Percentiles rank a stretch among this genome's conserved stretches.
phyloP scores from a whole-genome alignment of 495 filamentous ascomycete species.

The Neurospora sp. region DNA sequence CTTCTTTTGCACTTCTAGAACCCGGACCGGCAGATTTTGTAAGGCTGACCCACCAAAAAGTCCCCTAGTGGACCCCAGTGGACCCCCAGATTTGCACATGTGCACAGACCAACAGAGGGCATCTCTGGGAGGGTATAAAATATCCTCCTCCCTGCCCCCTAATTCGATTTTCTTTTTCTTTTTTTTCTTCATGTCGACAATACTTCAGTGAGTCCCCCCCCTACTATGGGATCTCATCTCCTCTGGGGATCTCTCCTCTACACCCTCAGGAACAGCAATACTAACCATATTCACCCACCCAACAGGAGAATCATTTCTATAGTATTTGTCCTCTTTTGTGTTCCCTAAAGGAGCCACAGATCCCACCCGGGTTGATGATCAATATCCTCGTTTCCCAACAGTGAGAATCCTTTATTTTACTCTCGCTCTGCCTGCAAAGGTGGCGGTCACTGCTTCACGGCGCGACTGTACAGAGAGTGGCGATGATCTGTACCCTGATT shows the following conservation, averaged over 20 bases:
- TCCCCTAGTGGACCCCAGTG: slow-evolving; percentile 1
- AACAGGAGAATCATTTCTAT: slow-evolving; percentile 76
- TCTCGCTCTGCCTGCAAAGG: slow-evolving; percentile 43
- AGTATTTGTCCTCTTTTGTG: slow-evolving; percentile 73
- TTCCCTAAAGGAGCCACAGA: slow-evolving; percentile 63
- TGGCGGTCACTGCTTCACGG: slow-evolving; percentile 25
- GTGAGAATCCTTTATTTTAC: slow-evolving; percentile 41
- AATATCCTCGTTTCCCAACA: slow-evolving; percentile 50
- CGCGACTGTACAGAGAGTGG: slow-evolving; percentile 47
- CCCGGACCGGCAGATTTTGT: background rate
- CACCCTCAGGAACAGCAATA: slow-evolving; percentile 3
- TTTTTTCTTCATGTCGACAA: slow-evolving; percentile 50
- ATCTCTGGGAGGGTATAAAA: slow-evolving; percentile 28
- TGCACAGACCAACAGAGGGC: slow-evolving; percentile 18
- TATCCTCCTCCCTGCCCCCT: background rate
- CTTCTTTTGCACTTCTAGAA: slow-evolving; percentile 11
- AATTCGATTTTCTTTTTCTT: slow-evolving; percentile 23
- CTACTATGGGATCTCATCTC: slow-evolving; percentile 12
- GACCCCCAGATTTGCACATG: slow-evolving; percentile 27
- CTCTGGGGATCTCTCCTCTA: background rate
- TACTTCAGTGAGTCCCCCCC: slow-evolving; percentile 43
- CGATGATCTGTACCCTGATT: slow-evolving; percentile 54
- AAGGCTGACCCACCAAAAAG: background rate
- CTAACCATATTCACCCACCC: slow-evolving; percentile 21
- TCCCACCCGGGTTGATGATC: slow-evolving; percentile 54